Base-by-base conservation (phyloP, 164 flowering plant genomes). In the Cinnamomum chago region DNA sequence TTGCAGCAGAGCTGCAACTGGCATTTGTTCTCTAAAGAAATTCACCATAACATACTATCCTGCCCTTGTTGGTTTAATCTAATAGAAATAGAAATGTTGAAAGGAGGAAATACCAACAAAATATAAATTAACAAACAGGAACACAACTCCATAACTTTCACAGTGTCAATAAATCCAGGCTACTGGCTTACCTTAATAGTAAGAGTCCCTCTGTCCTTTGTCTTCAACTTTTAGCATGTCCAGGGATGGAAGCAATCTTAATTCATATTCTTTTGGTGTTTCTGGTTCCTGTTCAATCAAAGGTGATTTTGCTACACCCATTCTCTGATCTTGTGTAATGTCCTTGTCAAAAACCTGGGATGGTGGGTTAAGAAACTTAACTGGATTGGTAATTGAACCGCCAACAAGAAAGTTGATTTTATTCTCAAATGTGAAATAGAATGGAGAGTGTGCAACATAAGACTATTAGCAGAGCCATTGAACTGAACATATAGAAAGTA, bases 201-300 rank as follows among this genome's bases (percentile, higher is more conserved):
- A 10, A 90, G 5, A 67, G 90, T 91, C 81, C 81, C 98, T 81
- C 97, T 82, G 73, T 94, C 99, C 85, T 94, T 94, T 94, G 76
- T 94, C 97, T 81, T 94, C 94, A 35, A 92, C 81, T 82, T 87
- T 94, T 75, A 90, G 85, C 88, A 85, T 94, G 82, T 94, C 95
- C 78, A 90, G 97, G 62, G 97, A 78, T 65, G 98, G 90, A 24
- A 83, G 73, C 81, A 96, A 79, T 80, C 90, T 88, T 81, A 24
- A 76, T 4, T 88, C 90, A 33, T 81, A 22, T 70, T 96, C 98
- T 79, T 86, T 89, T 15, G 50, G 3, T 24, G 81, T 82, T 74
- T 86, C 98, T 73, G 93, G 80, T 80, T 83, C 87, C 76, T 91
- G 73, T 0, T 87, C 90, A 76, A 78, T 82, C 75, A 96, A 73